These are phyloP conservation scores for Collybia sordida DNA, from an alignment of 768 basidiomycete genomes.

Conservation along the genomic window DNA sequence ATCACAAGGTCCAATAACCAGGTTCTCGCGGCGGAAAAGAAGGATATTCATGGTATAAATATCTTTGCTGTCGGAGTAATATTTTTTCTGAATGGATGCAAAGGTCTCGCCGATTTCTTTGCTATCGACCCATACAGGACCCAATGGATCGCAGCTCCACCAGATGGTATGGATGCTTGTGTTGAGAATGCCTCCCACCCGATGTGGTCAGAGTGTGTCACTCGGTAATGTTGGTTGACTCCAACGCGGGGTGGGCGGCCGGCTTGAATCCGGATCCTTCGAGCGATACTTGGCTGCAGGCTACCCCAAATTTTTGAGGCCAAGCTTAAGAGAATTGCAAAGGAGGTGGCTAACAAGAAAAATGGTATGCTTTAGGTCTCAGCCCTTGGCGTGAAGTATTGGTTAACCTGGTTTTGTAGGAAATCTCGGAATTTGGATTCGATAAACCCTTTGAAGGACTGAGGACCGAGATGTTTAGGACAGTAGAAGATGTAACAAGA, in stretches of 20 bases:
- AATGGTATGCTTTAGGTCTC: constrained; percentile 29
- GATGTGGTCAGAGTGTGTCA: constrained; percentile 52
- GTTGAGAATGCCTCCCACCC: constrained; percentile 41
- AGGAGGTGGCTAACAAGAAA: constrained; percentile 46
- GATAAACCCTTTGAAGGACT: constrained; percentile 46
- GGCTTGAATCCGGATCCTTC: constrained; percentile 45
- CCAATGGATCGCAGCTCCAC: constrained; percentile 39
- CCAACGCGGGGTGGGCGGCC: constrained; percentile 46
- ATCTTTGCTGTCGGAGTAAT: no score
- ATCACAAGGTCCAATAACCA: no score
- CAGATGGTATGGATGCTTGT: constrained; percentile 44
- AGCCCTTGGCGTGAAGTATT: background rate
- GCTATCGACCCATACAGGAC: constrained; percentile 50
- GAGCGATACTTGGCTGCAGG: constrained; percentile 37
- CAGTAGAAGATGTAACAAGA: constrained; percentile 43
- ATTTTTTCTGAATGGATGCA: no score
- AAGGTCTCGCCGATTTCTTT: constrained; percentile 52
- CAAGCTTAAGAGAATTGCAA: constrained; percentile 32
- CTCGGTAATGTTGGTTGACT: constrained; percentile 36
- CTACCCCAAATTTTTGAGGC: constrained; percentile 38
- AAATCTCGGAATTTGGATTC: constrained; percentile 53
- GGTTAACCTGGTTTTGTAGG: constrained; percentile 21
- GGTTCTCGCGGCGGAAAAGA: no score
- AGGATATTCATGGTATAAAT: no score
- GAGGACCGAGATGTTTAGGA: constrained; percentile 39